Conservation (phyloP, 2,329 filamentous ascomycete genomes). For the Fonsecaea multimorphosa region DNA sequence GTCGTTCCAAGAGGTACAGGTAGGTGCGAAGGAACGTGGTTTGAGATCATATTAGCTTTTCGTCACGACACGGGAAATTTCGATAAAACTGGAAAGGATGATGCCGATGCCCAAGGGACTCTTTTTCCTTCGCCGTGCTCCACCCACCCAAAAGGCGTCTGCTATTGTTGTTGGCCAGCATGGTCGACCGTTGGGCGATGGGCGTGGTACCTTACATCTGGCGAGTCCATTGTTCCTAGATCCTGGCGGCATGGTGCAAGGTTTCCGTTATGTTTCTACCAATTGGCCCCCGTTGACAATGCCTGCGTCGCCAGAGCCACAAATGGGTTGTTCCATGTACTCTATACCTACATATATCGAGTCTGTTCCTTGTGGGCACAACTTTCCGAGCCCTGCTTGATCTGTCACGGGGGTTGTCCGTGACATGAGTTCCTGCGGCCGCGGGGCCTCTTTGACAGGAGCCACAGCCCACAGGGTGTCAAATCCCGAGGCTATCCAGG, state of each 20-base stretch:
- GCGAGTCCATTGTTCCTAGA: background rate
- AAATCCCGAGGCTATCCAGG: background rate
- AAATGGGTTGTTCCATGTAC: background rate
- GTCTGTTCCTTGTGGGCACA: background rate
- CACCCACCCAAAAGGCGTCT: background rate
- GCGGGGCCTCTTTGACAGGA: background rate
- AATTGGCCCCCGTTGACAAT: background rate
- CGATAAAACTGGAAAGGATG: background rate
- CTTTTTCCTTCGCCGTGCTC: constrained; percentile 4
- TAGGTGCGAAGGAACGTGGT: constrained; percentile 2
- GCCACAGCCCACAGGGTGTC: constrained; percentile 1
- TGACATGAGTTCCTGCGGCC: background rate
- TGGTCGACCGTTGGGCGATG: background rate
- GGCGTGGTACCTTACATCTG: constrained; percentile 16
- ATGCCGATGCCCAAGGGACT: background rate
- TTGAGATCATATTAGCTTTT: constrained; percentile 12
- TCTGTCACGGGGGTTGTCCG: background rate
- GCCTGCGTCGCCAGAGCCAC: background rate
- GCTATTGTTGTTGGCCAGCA: background rate
- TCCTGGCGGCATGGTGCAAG: background rate
- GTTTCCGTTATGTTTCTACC: background rate
- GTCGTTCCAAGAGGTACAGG: background rate
- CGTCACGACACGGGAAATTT: constrained; percentile 5
- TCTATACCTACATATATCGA: background rate
- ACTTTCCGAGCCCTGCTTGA: background rate